Percentiles rank a stretch among this genome's conserved stretches.
Conservation (phyloP, 2,329 filamentous ascomycete species). For the Pestalotiopsis sp. region DNA sequence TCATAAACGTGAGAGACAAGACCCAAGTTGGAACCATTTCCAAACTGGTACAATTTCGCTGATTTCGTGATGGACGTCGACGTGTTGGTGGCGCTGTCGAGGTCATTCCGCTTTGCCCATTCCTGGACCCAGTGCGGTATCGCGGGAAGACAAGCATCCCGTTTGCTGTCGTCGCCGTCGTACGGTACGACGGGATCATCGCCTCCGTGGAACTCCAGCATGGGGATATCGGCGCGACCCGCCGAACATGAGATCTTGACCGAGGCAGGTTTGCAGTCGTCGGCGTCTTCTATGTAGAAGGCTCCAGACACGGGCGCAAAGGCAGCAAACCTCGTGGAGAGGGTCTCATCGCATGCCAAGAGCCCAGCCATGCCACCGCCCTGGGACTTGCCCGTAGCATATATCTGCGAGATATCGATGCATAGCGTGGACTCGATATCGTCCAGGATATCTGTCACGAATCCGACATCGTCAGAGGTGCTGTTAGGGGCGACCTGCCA, state of each 20-base stretch:
- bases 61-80: background rate
- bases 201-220: conserved; percentile 50
- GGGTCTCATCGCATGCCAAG: conserved; percentile 5
- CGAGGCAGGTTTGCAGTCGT: conserved; percentile 32
- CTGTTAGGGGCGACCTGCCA: background rate
- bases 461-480: conserved; percentile 8
- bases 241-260: conserved; percentile 35
- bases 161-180: conserved; percentile 38
- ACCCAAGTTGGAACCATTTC: background rate
- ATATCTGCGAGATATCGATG: conserved; percentile 15
- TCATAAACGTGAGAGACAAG: conserved; percentile 8
- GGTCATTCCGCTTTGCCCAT: conserved; percentile 35
- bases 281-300: background rate
- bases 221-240: conserved; percentile 35
- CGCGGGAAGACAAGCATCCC: conserved; percentile 39
- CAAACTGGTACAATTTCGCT: background rate
- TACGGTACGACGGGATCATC: conserved; percentile 46
- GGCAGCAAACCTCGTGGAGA: conserved; percentile 7
- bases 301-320: conserved; percentile 11
- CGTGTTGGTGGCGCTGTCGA: background rate
- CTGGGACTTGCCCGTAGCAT: conserved; percentile 13
- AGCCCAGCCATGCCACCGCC: conserved; percentile 11
- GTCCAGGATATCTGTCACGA: conserved; percentile 14
- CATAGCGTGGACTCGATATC: conserved; percentile 20
- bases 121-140: conserved; percentile 37